Conservation (phyloP, 371 early-diverging fungal genomes). For the Conidiobolus incongruus region DNA sequence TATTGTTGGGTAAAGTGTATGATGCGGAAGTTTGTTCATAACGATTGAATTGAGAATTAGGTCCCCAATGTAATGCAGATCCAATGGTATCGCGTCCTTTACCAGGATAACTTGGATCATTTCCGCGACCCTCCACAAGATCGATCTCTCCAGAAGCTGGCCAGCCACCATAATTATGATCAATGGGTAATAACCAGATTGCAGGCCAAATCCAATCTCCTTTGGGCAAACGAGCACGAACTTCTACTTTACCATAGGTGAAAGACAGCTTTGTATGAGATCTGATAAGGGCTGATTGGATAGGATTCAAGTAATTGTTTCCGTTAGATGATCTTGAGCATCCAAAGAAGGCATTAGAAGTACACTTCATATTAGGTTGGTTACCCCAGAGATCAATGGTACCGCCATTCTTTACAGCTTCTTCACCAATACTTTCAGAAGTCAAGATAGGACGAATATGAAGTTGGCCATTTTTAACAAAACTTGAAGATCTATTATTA, state of each 20-base stretch:
- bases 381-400: no score
- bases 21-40: background rate
- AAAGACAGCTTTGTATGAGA: slow-evolving; percentile 10
- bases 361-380: slow-evolving; percentile 1
- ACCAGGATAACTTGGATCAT: no score
- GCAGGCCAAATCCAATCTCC: no score
- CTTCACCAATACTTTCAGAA: no score
- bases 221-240: no score
- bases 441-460: no score
- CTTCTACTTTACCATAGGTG: slow-evolving; percentile 33
- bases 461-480: slow-evolving; percentile 32
- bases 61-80: slow-evolving; percentile 3
- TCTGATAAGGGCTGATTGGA: slow-evolving; percentile 2
- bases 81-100: no score
- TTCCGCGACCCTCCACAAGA: no score
- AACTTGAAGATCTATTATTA: slow-evolving; percentile 35
- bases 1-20: slow-evolving; percentile 7
- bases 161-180: no score
- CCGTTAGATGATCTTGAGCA: slow-evolving; percentile 1
- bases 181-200: no score
- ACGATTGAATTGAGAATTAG: background rate
- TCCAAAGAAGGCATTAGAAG: slow-evolving; percentile 2
- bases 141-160: no score
- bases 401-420: no score
- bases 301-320: slow-evolving; percentile 1